phyloP scores from a whole-genome alignment of 2,329 filamentous ascomycete genomes.

The Onygena corvina region DNA sequence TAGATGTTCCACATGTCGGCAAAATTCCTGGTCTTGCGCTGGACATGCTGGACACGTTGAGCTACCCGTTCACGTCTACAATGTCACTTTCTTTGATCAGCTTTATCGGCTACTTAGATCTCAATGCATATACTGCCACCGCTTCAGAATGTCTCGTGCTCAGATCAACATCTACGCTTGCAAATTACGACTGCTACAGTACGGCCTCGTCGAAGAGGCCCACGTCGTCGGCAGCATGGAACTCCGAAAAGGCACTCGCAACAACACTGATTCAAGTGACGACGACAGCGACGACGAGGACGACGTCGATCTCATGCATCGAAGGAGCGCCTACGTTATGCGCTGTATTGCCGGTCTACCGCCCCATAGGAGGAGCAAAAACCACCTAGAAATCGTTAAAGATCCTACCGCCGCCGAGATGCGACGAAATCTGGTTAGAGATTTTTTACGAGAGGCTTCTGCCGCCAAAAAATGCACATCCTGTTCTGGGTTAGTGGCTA shows the following conservation, averaged over 20 bases:
- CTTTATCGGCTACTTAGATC: constrained; percentile 71
- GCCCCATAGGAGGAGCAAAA: constrained; percentile 34
- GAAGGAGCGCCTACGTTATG: constrained; percentile 58
- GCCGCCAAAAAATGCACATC: constrained; percentile 57
- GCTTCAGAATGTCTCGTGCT: constrained; percentile 64
- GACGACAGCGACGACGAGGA: constrained; percentile 55
- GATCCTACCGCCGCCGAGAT: constrained; percentile 73
- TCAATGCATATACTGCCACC: constrained; percentile 83
- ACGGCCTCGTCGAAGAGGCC: constrained; percentile 65
- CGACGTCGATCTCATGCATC: constrained; percentile 41
- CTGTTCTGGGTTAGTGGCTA: constrained; percentile 41
- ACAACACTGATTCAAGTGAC: constrained; percentile 43
- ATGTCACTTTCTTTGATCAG: constrained; percentile 94
- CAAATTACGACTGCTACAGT: constrained; percentile 73
- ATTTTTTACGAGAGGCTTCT: constrained; percentile 64
- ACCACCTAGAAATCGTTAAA: constrained; percentile 46
- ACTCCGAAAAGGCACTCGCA: constrained; percentile 35
- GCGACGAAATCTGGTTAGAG: constrained; percentile 62
- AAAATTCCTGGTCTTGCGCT: constrained; percentile 68
- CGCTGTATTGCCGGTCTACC: constrained; percentile 53
- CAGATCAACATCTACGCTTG: constrained; percentile 69
- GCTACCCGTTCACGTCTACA: constrained; percentile 83
- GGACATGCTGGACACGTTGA: constrained; percentile 94
- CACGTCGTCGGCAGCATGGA: constrained; percentile 44
- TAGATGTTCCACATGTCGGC: constrained; percentile 85